These are phyloP conservation scores for Xylariaceae sp. DNA, from an alignment of 2,329 filamentous ascomycete genomes.

Conservation along the genomic window DNA sequence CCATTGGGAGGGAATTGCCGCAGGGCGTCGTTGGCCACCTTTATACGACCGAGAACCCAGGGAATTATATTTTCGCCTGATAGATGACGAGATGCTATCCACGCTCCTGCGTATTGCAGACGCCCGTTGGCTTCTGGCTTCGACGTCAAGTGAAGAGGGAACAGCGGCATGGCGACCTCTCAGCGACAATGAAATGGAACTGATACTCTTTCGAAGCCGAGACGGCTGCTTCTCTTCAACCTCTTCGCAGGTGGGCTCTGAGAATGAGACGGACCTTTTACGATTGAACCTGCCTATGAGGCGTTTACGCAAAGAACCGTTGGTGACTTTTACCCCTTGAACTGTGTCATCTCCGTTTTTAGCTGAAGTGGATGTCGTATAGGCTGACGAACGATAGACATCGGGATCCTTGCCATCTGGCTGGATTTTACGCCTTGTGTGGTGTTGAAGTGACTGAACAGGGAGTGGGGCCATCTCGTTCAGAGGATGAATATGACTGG, in stretches of 20 bases:
- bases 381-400: too few relatives aligned
- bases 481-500: background rate
- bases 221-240: conserved; percentile 1
- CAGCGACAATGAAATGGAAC: conserved; percentile 16
- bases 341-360: background rate
- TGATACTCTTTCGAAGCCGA: conserved; percentile 17
- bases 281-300: conserved; percentile 8
- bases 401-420: background rate
- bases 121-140: background rate
- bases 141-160: background rate
- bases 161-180: conserved; percentile 10
- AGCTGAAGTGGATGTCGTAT: background rate
- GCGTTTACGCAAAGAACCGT: conserved; percentile 12
- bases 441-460: background rate
- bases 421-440: background rate
- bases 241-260: background rate
- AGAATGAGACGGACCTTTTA: conserved; percentile 3
- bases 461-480: background rate
- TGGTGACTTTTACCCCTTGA: background rate
- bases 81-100: conserved; percentile 28
- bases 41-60: conserved; percentile 7
- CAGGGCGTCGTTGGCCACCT: conserved; percentile 5
- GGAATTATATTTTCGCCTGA: conserved; percentile 20
- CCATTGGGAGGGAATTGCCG: conserved; percentile 9
- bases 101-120: conserved; percentile 26